Percentiles rank a stretch among this genome's conserved stretches.
phyloP scores from a whole-genome alignment of 1,284 basidiomycete genomes.

The Trametes versicolor region DNA sequence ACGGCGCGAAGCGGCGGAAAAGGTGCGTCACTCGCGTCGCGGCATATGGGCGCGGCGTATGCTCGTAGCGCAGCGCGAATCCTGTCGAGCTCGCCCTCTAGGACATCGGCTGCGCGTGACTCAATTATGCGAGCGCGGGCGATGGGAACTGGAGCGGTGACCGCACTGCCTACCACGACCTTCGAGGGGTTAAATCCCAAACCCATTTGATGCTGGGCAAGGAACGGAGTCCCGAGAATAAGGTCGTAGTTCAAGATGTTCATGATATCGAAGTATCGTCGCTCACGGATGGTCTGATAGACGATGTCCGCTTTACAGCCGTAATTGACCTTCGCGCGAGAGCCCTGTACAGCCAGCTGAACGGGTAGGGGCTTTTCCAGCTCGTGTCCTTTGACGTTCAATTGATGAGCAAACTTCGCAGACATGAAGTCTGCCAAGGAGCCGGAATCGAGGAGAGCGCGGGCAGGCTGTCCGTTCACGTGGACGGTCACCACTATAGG shows the following conservation, averaged over 20 bases:
- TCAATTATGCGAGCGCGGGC: background rate
- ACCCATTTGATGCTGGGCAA: slow-evolving; percentile 1
- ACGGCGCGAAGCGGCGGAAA: slow-evolving; percentile 21
- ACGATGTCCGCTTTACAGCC: slow-evolving; percentile 13
- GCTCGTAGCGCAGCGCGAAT: background rate
- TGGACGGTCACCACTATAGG: slow-evolving; percentile 6
- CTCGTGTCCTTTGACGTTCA: background rate
- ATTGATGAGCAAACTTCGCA: slow-evolving; percentile 15
- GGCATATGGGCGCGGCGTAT: slow-evolving; percentile 8
- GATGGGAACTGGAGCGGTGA: background rate
- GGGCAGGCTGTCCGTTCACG: slow-evolving; percentile 5
- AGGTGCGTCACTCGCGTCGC: slow-evolving; percentile 2
- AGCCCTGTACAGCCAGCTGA: slow-evolving; percentile 18
- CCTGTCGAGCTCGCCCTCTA: background rate
- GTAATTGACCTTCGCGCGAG: slow-evolving; percentile 6
- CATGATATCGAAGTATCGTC: slow-evolving; percentile 42
- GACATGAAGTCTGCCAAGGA: slow-evolving; percentile 26
- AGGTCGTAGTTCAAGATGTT: slow-evolving; percentile 34
- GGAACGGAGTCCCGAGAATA: slow-evolving; percentile 30
- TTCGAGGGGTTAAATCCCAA: slow-evolving; percentile 6
- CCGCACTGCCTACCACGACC: background rate
- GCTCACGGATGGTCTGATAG: slow-evolving; percentile 44
- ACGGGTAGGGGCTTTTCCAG: slow-evolving; percentile 18
- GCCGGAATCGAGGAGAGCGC: slow-evolving; percentile 21
- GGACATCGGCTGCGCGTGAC: slow-evolving; percentile 1